phyloP scores from a whole-genome alignment of 1,139 yeast genomes.

The Komagataea norvegica region DNA sequence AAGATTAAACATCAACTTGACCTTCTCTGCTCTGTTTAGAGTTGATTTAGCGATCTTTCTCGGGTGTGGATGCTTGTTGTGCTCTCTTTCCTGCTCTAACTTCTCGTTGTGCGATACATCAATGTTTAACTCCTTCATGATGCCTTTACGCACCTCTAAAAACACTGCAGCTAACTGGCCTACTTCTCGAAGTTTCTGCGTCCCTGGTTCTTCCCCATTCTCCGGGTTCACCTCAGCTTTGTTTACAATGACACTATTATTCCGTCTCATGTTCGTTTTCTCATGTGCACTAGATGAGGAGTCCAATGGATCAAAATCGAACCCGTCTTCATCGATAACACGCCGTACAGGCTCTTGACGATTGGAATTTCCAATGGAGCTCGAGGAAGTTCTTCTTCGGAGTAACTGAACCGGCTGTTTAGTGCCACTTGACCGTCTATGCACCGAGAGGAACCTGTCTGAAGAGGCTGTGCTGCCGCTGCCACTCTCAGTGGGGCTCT shows the following conservation, averaged over 20 bases:
- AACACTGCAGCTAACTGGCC: constrained; percentile 41
- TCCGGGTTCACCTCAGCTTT: not conserved
- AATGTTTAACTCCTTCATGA: constrained; percentile 40
- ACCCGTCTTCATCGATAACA: constrained; percentile 12
- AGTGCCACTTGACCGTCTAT: no score
- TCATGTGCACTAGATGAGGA: no score
- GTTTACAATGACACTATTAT: not conserved
- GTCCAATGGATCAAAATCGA: constrained; percentile 25
- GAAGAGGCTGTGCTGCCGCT: not conserved
- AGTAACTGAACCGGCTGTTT: no score
- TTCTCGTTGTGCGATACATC: constrained; percentile 21
- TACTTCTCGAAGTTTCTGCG: constrained; percentile 32
- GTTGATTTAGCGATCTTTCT: constrained; percentile 36
- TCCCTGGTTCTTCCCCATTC: constrained; percentile 3
- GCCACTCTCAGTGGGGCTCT: constrained; percentile 4
- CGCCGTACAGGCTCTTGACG: not conserved
- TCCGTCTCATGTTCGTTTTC: constrained; percentile 1
- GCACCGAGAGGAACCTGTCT: no score
- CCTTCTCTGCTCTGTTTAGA: constrained; percentile 47
- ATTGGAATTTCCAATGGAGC: not conserved
- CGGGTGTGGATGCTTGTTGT: constrained; percentile 11
- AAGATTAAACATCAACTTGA: constrained; percentile 45
- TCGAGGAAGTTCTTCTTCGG: not conserved
- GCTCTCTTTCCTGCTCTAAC: constrained; percentile 18
- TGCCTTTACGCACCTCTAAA: constrained; percentile 39